Base-by-base conservation (phyloP, 805 yeast genomes). In the Cyberlindnera saturnus region DNA sequence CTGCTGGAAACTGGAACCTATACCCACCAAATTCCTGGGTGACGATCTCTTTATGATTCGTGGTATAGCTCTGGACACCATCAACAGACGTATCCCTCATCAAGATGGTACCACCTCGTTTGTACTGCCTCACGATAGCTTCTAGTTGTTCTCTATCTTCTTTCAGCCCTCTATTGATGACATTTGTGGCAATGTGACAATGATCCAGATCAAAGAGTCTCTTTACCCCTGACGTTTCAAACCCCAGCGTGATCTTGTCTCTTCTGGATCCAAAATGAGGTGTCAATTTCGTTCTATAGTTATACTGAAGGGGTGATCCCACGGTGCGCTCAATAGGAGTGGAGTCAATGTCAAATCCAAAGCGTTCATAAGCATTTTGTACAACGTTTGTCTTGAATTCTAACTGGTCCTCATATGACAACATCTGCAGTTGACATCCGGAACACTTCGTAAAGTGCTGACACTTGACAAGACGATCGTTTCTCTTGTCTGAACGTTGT, bases 391-490 rank as follows among this genome's bases (percentile, higher is more conserved):
- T 73, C 61, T 91, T 93, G 57, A 86, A 71, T 23, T 60, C 61
- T 36, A 91, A 69, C 65, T 91, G 98, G 33, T 79, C 71, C 0
- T 71, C 73, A 60, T 91, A 91, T 1, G 75, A 67, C 26, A 88
- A 65, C 65, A 79, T 81, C 59, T 91, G 98, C 57, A 81, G 83
- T 64, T 93, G 98, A 61, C 98, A 90, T 2, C 98, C 98, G 1
- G 95, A 86, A 60, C 97, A 90, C 48, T 77, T 75, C 6, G 90
- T 90, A 65, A 90, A 91, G 65, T 91, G 87, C 50, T 76, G 71
- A 50, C 77, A 76, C 40, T 79, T 75, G 38, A 85, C 71, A 6
- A 67, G 56, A 45, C 81, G 79, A 47, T 86, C 72, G 20, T 77
- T 63, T 49, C 86, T 56, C 70, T 61, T 30, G 34, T 50, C 2